Conservation (phyloP, 371 early-diverging fungal species). For the Mortierella sp. region DNA sequence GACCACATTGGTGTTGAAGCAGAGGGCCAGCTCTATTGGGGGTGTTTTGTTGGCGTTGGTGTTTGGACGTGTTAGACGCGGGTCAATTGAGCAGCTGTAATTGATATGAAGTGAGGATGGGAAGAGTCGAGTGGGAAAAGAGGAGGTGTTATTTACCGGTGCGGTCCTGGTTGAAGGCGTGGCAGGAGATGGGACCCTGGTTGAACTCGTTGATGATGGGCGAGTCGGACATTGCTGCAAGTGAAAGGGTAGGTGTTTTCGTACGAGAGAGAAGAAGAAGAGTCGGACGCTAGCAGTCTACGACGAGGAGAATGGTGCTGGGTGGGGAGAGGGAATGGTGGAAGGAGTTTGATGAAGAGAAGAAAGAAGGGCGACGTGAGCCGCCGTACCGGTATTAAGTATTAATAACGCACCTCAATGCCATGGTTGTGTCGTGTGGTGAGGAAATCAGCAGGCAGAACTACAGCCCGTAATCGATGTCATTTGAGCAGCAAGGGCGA, state of each 20-base stretch:
- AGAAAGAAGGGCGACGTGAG: neutral
- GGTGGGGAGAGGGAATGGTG: neutral
- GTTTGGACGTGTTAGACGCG: neutral
- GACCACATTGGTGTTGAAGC: slow-evolving; percentile 92
- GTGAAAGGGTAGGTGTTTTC: neutral
- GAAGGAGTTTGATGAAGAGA: neutral
- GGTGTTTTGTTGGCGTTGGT: neutral
- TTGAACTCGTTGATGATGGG: slow-evolving; percentile 61
- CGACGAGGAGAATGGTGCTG: slow-evolving; percentile 25
- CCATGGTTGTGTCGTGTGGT: slow-evolving; percentile 13
- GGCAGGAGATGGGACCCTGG: slow-evolving; percentile 88
- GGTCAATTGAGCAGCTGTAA: neutral
- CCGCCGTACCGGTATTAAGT: neutral
- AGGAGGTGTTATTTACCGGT: slow-evolving; percentile 69
- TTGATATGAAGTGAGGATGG: neutral
- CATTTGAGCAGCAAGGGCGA: neutral
- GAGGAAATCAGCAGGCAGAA: neutral
- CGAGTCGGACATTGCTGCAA: slow-evolving; percentile 27
- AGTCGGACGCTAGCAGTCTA: slow-evolving; percentile 58
- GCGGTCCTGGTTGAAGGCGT: slow-evolving; percentile 92
- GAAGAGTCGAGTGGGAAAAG: neutral
- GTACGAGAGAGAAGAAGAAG: neutral
- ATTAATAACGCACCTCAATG: neutral
- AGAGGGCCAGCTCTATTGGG: slow-evolving; percentile 88
- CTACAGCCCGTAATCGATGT: neutral